phyloP scores from a whole-genome alignment of 768 basidiomycete species.

The Amanita rubescens region DNA sequence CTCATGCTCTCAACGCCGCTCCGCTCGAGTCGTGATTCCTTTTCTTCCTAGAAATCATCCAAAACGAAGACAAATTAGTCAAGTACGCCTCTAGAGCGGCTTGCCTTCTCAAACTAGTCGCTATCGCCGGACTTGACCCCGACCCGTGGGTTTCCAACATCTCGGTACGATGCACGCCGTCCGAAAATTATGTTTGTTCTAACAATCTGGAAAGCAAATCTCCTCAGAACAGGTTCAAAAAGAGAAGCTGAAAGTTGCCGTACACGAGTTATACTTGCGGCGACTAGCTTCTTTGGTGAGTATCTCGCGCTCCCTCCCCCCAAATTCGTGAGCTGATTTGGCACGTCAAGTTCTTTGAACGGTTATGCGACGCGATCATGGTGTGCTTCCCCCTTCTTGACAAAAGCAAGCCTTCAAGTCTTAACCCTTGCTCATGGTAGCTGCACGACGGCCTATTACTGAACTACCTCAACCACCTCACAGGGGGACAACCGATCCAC shows the following conservation, averaged over 20 bases:
- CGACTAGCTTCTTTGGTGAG: not conserved
- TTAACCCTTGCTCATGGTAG: not conserved
- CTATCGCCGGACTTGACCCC: not conserved
- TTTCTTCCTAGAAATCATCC: not conserved
- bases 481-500: not conserved
- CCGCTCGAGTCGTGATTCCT: not conserved
- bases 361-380: slow-evolving; percentile 6
- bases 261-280: not conserved
- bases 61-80: not conserved
- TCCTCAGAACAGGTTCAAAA: not conserved
- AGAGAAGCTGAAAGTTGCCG: not conserved
- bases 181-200: not conserved
- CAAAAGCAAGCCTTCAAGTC: not conserved
- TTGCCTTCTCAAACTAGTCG: not conserved
- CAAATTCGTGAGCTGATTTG: not conserved
- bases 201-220: not conserved
- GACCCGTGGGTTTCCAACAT: not conserved
- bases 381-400: not conserved
- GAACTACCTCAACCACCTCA: not conserved
- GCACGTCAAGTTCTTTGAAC: slow-evolving; percentile 3
- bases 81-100: slow-evolving; percentile 1
- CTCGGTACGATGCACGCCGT: not conserved
- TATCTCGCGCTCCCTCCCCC: not conserved
- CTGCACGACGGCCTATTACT: slow-evolving; percentile 2
- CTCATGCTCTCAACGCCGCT: too few relatives aligned